These are phyloP conservation scores for Ophiostoma fasciatum DNA, from an alignment of 2,329 filamentous ascomycete species.

Conservation along the genomic window DNA sequence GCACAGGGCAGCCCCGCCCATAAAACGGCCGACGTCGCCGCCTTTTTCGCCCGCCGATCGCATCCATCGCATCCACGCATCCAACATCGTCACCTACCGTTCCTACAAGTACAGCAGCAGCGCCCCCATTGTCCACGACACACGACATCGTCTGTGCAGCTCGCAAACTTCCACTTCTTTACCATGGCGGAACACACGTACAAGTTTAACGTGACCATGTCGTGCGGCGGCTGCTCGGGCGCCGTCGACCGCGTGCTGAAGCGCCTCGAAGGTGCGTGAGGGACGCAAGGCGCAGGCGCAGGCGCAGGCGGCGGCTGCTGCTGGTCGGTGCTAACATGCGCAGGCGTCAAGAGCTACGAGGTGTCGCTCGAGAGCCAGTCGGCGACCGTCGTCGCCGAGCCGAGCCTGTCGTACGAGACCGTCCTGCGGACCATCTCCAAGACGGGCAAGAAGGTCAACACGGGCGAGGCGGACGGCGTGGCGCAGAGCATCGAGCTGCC, in stretches of 20 bases:
- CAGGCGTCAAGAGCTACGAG: constrained; percentile 76
- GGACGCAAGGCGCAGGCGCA: too few relatives aligned
- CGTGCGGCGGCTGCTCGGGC: constrained; percentile 89
- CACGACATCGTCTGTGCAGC: too few relatives aligned
- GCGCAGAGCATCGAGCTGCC: constrained; percentile 34
- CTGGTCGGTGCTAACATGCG: constrained; percentile 2
- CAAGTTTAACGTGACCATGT: constrained; percentile 92
- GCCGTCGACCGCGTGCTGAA: constrained; percentile 84
- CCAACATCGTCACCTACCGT: too few relatives aligned
- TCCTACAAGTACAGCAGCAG: too few relatives aligned
- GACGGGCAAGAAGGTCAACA: constrained; percentile 86
- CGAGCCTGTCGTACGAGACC: constrained; percentile 58
- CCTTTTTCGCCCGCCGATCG: too few relatives aligned
- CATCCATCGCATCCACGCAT: too few relatives aligned
- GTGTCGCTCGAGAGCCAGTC: constrained; percentile 79
- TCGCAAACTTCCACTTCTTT: too few relatives aligned
- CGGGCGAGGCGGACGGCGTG: constrained; percentile 55
- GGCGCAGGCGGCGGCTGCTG: too few relatives aligned
- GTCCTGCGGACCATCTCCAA: constrained; percentile 84
- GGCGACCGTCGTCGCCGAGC: constrained; percentile 59
- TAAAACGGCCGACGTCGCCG: too few relatives aligned
- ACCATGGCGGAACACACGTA: constrained; percentile 73
- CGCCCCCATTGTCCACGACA: too few relatives aligned
- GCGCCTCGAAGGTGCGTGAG: constrained; percentile 79
- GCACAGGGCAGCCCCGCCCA: too few relatives aligned